phyloP scores from a whole-genome alignment of 345 rosid species.

The Nasturtium officinale region DNA sequence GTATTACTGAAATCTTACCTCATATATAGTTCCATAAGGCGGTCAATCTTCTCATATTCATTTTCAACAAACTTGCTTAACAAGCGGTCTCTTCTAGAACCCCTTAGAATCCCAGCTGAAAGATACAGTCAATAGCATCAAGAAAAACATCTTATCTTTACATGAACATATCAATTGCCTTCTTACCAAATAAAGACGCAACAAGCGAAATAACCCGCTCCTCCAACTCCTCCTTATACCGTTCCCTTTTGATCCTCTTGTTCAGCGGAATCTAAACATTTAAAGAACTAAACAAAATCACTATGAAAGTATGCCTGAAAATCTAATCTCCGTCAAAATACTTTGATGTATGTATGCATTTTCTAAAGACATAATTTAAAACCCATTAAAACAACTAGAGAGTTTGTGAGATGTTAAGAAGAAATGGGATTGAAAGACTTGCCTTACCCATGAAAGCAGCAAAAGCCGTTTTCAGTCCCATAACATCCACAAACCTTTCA shows the following conservation, averaged over 20 bases:
- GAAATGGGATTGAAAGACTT: conserved; percentile 49
- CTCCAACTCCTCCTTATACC: conserved; percentile 87
- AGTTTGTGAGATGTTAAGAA: background rate
- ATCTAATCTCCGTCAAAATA: background rate
- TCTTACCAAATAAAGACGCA: conserved; percentile 95
- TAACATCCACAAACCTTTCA: conserved; percentile 93
- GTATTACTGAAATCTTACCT: conserved; percentile 49
- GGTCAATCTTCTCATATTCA: conserved; percentile 96
- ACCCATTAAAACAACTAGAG: background rate
- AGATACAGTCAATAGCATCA: conserved; percentile 20
- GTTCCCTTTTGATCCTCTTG: conserved; percentile 87
- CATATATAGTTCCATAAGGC: conserved; percentile 86
- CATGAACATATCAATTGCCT: conserved; percentile 45
- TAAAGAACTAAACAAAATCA: conserved; percentile 21
- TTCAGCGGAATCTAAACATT: conserved; percentile 69
- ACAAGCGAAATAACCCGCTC: conserved; percentile 78
- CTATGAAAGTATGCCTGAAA: conserved; percentile 4
- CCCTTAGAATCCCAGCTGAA: conserved; percentile 88
- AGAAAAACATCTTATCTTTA: background rate
- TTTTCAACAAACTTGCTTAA: conserved; percentile 91
- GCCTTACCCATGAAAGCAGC: conserved; percentile 99
- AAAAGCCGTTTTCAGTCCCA: conserved; percentile 92
- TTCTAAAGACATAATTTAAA: background rate
- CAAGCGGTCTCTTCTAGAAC: conserved; percentile 87
- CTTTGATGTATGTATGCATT: background rate